Evolutionary conservation across 768 basidiomycete genomes (phyloP), one percentile per base, ranked within the genome.

Genomic region (Phanerochaete sordida): DNA sequence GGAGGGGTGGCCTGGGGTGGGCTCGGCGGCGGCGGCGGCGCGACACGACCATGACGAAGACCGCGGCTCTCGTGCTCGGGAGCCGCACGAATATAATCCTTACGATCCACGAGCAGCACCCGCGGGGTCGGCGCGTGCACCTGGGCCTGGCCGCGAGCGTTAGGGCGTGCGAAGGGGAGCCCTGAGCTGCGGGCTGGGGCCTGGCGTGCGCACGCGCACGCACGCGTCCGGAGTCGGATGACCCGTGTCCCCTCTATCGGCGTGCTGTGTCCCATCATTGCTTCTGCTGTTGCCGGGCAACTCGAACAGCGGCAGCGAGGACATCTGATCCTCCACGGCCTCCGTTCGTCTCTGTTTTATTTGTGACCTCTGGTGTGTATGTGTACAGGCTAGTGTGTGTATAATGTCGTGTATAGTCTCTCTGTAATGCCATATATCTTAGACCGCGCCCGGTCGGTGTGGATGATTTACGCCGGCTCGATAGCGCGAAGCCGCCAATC

Each of bases 401-500:
- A n/a, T 52, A 59, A 59, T 53, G 12, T 12, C 19, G 39, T 43
- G 11, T 43, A 11, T 19, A 43, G 39, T 43, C 11, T 24, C 47
- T 26, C 6, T 48, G 21, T 48, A 48, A 11, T 48, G 5, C 19
- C 24, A 24, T 4, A 3, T 48, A 19, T 48, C 13, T 9, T 48
- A 48, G 5, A 26, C 47, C 24, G 47, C 19, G 23, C 19, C 19
- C 44, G 23, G 23, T 16, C 21, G 5, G 26, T 28, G 2, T 5
- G 35, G 21, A 50, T 51, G 49, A 54, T 54, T 54, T 54, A 54
- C 43, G 35, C 37, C 49, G 37, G 35, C n/a, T 23, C n/a, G 49
- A n/a, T 16, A 35, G 57, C 31, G 37, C 12, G 26, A 24, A 52
- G 51, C 61, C 61, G 61, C 56, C 61, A 57, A 62, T 62, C 61